Evolutionary conservation across 805 yeast species (phyloP), one percentile per base, ranked within the genome.

Genomic region (Yarrowia deformans): DNA sequence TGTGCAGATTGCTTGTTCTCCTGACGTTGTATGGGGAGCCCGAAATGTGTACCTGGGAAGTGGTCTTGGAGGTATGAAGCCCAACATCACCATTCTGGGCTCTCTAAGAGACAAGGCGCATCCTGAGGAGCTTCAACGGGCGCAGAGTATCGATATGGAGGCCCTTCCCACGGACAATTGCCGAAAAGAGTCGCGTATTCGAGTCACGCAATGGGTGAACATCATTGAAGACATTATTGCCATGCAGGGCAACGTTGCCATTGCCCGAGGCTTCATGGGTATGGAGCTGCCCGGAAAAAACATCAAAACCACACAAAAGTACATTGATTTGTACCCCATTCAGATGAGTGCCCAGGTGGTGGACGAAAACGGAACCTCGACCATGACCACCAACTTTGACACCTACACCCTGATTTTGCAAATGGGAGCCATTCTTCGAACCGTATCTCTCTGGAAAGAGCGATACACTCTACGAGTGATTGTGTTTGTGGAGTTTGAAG

Each of bases 41-140:
- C 82, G 99, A 71, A 94, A 94, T 76, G 93, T 95, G 10, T 93
- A 86, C 70, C 78, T 94, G 70, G 98, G 98, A 0, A 90, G 97
- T 2, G 99, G 99, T 0, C 81, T 95, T n/a, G 99, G 99, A 8
- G 98, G 97, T 13, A 95, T 95, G 99, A 89, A 87, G 74, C 99
- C 99, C 1, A 95, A 95, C 76, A 93, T 95, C 67, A 91, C 97
- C 0, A 96, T 95, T 0, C 71, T 95, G 40, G 98, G 98, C 0
- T 93, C 93, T 75, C 91, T 89, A 73, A 97, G 94, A 75, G 81
- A 89, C 70, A 78, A 77, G 8, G 77, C 40, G 42, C 56, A 12
- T 10, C 67, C 42, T 52, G n/a, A 71, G 74, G 2, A 72, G 66
- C 45, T 75, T 73, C 69, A 45, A 10, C 32, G 35, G 10, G 54